Percentiles rank a stretch among this genome's conserved stretches.
Conservation (phyloP, 129 eudicot species). For the Tanacetum coccineum region DNA sequence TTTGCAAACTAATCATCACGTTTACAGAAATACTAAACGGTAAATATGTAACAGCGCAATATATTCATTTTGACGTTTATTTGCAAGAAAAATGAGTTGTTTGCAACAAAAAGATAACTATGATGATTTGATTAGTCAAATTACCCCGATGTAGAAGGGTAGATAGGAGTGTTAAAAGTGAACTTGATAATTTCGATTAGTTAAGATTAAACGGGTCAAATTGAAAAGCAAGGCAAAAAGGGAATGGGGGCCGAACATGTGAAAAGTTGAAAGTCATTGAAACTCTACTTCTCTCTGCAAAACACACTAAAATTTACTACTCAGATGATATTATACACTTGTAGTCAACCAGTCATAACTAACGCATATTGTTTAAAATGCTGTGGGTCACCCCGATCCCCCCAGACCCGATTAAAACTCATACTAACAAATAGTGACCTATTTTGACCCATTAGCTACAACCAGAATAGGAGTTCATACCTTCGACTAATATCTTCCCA, state of each 20-base stretch:
- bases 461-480: constrained; percentile 26
- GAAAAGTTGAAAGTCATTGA: neutral
- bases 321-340: neutral
- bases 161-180: neutral
- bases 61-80: neutral
- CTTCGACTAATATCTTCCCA: constrained; percentile 97
- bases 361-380: neutral
- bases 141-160: neutral
- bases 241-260: neutral
- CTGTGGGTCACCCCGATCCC: constrained; percentile 1
- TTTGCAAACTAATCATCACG: too few species aligned
- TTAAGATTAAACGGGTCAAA: neutral
- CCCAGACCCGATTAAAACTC: neutral
- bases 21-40: too few species aligned
- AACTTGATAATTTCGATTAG: neutral
- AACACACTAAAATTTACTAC: neutral
- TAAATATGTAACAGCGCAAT: too few species aligned
- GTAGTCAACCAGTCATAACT: neutral
- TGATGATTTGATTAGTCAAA: constrained; percentile 7
- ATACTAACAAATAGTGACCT: too few species aligned
- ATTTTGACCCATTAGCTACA: neutral
- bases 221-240: neutral
- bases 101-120: constrained; percentile 1
- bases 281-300: neutral
- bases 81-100: constrained; percentile 6